phyloP scores from a whole-genome alignment of 2,329 filamentous ascomycete genomes.

The Paradendryphiella salina region DNA sequence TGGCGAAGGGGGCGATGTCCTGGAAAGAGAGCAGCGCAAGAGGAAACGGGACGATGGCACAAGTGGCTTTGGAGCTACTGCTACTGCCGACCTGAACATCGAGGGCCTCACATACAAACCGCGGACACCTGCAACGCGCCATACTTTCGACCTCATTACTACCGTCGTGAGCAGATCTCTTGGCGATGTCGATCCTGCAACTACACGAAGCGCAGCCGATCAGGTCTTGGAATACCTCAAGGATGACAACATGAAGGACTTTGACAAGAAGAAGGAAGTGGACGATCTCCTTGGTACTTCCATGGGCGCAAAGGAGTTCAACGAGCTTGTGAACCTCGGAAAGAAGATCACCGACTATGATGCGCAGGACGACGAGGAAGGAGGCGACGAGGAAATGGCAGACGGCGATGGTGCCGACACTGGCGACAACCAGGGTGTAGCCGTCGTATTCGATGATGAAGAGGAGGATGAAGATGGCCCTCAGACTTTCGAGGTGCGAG shows the following conservation, averaged over 20 bases:
- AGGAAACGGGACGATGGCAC: conserved; percentile 72
- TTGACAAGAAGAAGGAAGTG: conserved; percentile 97
- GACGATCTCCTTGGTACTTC: conserved; percentile 88
- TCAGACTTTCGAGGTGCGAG: conserved; percentile 81
- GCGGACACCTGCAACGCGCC: conserved; percentile 85
- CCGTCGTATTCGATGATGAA: conserved; percentile 93
- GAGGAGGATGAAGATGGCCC: conserved; percentile 76
- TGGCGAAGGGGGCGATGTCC: conserved; percentile 79
- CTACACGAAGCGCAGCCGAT: conserved; percentile 91
- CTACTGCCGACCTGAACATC: conserved; percentile 79
- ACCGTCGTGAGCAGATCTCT: conserved; percentile 86
- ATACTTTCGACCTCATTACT: conserved; percentile 91
- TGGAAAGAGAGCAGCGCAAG: conserved; percentile 83
- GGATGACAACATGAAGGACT: conserved; percentile 93
- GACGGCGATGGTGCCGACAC: conserved; percentile 66
- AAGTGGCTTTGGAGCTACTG: conserved; percentile 68
- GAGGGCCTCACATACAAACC: conserved; percentile 92
- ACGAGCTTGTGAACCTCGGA: conserved; percentile 90
- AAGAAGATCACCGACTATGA: conserved; percentile 99
- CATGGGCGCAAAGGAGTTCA: conserved; percentile 88
- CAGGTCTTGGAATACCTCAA: conserved; percentile 89
- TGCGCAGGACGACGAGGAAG: conserved; percentile 89
- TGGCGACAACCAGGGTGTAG: conserved; percentile 93
- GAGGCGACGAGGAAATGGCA: conserved; percentile 67
- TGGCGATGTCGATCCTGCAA: conserved; percentile 89